A percentile compares a stretch with the other conserved stretches of the same genome.
These are phyloP conservation scores for Neurospora sublineolata DNA, from an alignment of 495 filamentous ascomycete species.

Conservation along the genomic window DNA sequence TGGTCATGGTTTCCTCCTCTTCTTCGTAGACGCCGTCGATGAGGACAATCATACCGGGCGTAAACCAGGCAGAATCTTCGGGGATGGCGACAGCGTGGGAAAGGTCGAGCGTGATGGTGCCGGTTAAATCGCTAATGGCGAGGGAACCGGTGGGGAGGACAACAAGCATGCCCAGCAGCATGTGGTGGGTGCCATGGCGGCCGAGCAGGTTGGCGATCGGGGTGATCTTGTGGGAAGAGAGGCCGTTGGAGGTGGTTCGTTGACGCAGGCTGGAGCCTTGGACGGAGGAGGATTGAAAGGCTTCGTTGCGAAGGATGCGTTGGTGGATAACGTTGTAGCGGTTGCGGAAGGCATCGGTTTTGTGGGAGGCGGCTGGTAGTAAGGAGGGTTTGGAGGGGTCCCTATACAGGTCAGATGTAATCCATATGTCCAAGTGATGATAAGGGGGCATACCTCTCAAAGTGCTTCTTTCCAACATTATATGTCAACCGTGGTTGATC, in stretches of 20 bases:
- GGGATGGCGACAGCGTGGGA: constrained; percentile 71
- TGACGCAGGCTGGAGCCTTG: constrained; percentile 40
- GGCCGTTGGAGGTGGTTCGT: constrained; percentile 39
- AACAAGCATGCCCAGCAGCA: constrained; percentile 75
- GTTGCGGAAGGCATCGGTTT: constrained; percentile 76
- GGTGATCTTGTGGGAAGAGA: constrained; percentile 76
- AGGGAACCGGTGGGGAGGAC: constrained; percentile 73
- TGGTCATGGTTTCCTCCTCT: constrained; percentile 49
- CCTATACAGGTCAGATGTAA: constrained; percentile 17
- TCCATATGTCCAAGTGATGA: not conserved
- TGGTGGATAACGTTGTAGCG: constrained; percentile 85
- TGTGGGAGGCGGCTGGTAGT: constrained; percentile 68
- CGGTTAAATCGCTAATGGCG: constrained; percentile 74
- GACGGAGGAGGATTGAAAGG: constrained; percentile 73
- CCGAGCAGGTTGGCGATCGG: constrained; percentile 89
- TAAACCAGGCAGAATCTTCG: constrained; percentile 78
- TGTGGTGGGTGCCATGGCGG: constrained; percentile 70
- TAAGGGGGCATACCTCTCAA: constrained; percentile 49
- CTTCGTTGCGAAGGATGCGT: constrained; percentile 79
- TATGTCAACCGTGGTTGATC: constrained; percentile 81
- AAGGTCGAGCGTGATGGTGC: constrained; percentile 74
- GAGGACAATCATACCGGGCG: constrained; percentile 87
- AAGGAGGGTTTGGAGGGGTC: constrained; percentile 57
- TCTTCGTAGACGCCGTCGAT: constrained; percentile 93
- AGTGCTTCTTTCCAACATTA: constrained; percentile 80